These are phyloP conservation scores for Sicyos edulis DNA, from an alignment of 306 rosid species.

Conservation along the genomic window DNA sequence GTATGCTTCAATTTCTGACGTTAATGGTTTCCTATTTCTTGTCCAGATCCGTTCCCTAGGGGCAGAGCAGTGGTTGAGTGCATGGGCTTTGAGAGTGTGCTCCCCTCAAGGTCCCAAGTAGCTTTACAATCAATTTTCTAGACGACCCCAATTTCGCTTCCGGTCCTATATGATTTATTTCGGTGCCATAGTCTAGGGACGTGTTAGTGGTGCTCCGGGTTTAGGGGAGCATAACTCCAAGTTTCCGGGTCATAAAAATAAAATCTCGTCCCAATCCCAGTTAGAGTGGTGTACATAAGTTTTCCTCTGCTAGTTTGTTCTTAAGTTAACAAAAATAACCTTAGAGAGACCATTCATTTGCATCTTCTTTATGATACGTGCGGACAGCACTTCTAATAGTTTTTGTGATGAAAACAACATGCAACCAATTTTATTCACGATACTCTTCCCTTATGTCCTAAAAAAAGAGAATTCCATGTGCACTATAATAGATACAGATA, in stretches of 20 bases:
- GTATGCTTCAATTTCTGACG: slow-evolving; percentile 34
- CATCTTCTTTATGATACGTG: no score
- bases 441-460: background rate
- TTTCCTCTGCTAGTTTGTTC: background rate
- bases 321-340: background rate
- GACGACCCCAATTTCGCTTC: no score
- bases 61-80: no score
- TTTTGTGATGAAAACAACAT: background rate
- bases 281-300: background rate
- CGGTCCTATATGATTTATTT: no score
- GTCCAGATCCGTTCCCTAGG: no score
- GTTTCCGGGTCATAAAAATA: no score
- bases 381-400: background rate
- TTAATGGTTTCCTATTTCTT: background rate
- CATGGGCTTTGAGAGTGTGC: background rate
- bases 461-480: background rate
- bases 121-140: no score
- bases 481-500: background rate
- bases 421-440: background rate
- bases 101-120: background rate
- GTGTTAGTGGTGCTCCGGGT: no score
- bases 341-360: slow-evolving; percentile 2
- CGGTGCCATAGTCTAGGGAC: no score
- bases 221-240: no score
- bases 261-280: no score